phyloP scores from a whole-genome alignment of 192 early-diverging fungal species.

The Podila horticola region DNA sequence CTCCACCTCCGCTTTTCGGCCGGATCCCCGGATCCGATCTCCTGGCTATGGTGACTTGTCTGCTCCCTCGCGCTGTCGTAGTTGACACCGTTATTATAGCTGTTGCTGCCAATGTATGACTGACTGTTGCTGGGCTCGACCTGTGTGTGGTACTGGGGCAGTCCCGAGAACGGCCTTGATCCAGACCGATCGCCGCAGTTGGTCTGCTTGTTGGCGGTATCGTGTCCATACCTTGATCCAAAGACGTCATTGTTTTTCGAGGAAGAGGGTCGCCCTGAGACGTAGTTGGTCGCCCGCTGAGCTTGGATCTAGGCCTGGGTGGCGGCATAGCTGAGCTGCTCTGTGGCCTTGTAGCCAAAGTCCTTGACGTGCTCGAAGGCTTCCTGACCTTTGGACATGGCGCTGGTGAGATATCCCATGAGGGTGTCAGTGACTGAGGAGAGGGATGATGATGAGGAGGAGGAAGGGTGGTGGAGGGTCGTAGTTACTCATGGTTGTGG shows the following conservation, averaged over 20 bases:
- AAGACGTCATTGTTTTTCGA: neutral
- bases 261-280: neutral
- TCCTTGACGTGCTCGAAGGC: constrained; percentile 8
- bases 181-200: neutral
- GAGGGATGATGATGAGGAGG: neutral
- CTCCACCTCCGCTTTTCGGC: neutral
- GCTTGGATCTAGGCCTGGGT: neutral
- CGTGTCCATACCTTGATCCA: neutral
- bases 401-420: constrained; percentile 15
- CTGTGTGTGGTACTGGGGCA: neutral
- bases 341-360: constrained; percentile 15
- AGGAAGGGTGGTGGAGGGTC: neutral
- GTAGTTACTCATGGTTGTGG: neutral
- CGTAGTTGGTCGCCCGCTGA: neutral
- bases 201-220: neutral
- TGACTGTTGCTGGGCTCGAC: neutral
- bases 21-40: neutral
- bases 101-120: neutral
- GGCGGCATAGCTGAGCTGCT: constrained; percentile 12
- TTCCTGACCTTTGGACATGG: constrained; percentile 31
- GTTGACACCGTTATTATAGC: neutral
- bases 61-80: neutral
- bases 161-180: neutral
- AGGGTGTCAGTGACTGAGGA: constrained; percentile 13
- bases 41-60: neutral